Percentiles rank a stretch among this genome's conserved stretches.
These are phyloP conservation scores for Magnaporthiopsis incrustans DNA, from an alignment of 2,329 filamentous ascomycete species.

Conservation along the genomic window DNA sequence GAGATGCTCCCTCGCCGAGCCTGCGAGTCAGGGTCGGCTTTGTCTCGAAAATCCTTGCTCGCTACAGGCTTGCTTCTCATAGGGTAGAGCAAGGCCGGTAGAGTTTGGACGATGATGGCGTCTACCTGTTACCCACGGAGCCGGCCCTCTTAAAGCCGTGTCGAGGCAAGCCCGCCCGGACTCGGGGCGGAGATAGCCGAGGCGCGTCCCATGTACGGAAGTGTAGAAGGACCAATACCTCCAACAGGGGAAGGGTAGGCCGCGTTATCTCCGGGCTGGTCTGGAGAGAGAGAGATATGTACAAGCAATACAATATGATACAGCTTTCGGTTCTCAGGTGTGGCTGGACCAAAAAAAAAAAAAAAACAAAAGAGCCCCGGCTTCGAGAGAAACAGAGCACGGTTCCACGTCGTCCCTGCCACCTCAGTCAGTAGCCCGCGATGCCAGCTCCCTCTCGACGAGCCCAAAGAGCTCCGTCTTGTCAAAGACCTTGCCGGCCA, in stretches of 20 bases:
- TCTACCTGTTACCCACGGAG: too few relatives aligned
- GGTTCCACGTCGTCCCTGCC: background rate
- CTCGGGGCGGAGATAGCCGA: background rate
- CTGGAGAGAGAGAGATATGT: background rate
- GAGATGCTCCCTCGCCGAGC: background rate
- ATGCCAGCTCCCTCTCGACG: conserved; percentile 43
- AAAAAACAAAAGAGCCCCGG: background rate
- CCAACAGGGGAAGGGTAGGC: background rate
- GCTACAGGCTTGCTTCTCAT: too few relatives aligned
- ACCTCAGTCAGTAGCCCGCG: background rate
- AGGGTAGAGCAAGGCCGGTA: too few relatives aligned
- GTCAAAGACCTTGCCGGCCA: conserved; percentile 59
- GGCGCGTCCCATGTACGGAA: background rate
- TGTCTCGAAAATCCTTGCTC: background rate
- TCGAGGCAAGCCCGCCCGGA: background rate
- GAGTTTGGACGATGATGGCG: too few relatives aligned
- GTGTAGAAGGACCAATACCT: too few relatives aligned
- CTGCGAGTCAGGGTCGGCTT: background rate
- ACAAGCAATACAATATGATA: background rate
- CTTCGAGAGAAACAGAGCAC: background rate
- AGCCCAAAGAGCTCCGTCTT: conserved; percentile 51
- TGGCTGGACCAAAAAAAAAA: background rate
- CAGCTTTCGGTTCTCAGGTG: background rate
- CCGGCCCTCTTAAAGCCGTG: too few relatives aligned
- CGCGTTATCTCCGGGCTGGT: background rate